phyloP scores from a whole-genome alignment of 2,329 filamentous ascomycete genomes.

The Pseudogymnoascus pannorum region DNA sequence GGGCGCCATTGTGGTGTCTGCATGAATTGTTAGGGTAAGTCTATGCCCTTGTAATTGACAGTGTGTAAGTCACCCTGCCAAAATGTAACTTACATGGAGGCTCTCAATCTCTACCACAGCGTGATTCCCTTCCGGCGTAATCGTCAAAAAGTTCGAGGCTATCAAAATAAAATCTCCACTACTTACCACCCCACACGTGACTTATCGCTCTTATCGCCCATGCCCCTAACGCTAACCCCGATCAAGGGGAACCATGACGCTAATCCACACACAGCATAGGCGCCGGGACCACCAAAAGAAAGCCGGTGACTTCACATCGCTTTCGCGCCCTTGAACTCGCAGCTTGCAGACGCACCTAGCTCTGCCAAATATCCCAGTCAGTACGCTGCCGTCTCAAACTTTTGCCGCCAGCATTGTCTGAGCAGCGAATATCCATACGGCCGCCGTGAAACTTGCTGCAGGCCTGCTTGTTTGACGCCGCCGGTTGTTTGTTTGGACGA shows the following conservation, averaged over 20 bases:
- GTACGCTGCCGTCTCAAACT: not conserved
- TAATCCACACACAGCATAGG: conserved; percentile 1
- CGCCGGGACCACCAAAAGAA: not conserved
- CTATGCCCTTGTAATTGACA: not conserved
- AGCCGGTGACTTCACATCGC: not conserved
- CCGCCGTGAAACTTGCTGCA: not conserved
- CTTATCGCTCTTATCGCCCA: conserved; percentile 8
- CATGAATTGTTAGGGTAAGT: not conserved
- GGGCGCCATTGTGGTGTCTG: conserved; percentile 15
- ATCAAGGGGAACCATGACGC: not conserved
- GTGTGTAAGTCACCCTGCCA: not conserved
- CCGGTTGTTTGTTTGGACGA: not conserved
- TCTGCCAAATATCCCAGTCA: not conserved
- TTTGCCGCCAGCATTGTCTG: conserved; percentile 1
- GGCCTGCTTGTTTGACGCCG: conserved; percentile 1
- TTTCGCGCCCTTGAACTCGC: not conserved
- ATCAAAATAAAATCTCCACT: conserved; percentile 10
- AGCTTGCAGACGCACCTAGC: not conserved
- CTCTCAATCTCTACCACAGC: conserved; percentile 4
- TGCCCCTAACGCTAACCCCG: not conserved
- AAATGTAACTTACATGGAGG: conserved; percentile 13
- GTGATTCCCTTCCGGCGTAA: not conserved
- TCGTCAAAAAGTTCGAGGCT: conserved; percentile 8
- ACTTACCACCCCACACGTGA: not conserved
- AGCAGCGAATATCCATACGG: not conserved